Conservation (phyloP, 2,329 filamentous ascomycete genomes). For the Zarea fungicola region DNA sequence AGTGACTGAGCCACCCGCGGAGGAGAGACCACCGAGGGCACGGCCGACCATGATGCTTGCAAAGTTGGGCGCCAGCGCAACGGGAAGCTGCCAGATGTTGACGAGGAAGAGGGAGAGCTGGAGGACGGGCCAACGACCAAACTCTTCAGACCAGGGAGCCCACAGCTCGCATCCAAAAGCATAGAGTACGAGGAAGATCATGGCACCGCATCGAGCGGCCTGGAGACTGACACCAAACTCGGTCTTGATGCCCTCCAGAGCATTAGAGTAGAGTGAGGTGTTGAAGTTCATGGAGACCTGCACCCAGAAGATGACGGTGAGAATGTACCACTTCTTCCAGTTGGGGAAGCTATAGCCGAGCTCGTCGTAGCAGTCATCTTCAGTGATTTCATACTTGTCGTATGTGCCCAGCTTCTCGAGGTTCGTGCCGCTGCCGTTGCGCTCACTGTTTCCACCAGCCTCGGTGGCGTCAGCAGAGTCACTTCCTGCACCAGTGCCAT, state of each 20-base stretch:
- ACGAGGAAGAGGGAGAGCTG: slow-evolving; percentile 69
- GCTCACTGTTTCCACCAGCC: not conserved
- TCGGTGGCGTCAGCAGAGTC: slow-evolving; percentile 15
- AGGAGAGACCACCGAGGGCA: slow-evolving; percentile 63
- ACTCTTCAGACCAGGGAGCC: slow-evolving; percentile 83
- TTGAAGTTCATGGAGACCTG: slow-evolving; percentile 78
- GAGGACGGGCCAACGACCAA: slow-evolving; percentile 71
- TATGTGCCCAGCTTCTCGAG: slow-evolving; percentile 33
- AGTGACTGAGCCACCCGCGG: slow-evolving; percentile 68
- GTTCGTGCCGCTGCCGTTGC: slow-evolving; percentile 10
- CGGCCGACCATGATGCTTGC: slow-evolving; percentile 64
- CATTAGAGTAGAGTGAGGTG: slow-evolving; percentile 68
- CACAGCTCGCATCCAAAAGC: slow-evolving; percentile 84
- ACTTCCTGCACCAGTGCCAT: slow-evolving; percentile 29
- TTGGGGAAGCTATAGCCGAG: slow-evolving; percentile 57
- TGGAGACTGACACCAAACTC: slow-evolving; percentile 65
- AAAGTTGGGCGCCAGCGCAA: slow-evolving; percentile 69
- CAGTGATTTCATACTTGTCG: slow-evolving; percentile 43
- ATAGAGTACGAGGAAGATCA: slow-evolving; percentile 74
- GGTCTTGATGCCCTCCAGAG: slow-evolving; percentile 56
- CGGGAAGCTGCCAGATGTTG: slow-evolving; percentile 71
- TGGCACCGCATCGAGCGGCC: slow-evolving; percentile 66
- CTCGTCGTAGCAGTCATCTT: slow-evolving; percentile 58
- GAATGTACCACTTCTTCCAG: slow-evolving; percentile 67
- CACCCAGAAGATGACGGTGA: slow-evolving; percentile 67